phyloP scores from a whole-genome alignment of 2,329 filamentous ascomycete species.

The Colletotrichum sp. region DNA sequence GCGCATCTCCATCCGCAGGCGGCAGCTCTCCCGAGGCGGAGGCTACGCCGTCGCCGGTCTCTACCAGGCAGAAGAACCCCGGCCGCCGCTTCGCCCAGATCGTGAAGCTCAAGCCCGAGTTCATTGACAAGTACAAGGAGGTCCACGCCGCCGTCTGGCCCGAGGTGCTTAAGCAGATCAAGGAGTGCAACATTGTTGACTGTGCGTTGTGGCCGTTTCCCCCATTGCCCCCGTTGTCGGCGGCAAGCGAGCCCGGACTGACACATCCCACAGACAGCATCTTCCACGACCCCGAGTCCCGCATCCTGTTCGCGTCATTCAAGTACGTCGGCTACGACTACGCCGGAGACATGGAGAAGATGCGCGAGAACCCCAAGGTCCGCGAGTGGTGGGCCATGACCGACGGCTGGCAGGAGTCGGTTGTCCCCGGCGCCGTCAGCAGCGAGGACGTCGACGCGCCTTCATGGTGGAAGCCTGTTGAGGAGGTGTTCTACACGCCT shows the following conservation, averaged over 20 bases:
- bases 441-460: slow-evolving; percentile 61
- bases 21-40: slow-evolving; percentile 12
- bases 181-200: slow-evolving; percentile 75
- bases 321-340: slow-evolving; percentile 80
- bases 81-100: slow-evolving; percentile 72
- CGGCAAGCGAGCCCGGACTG: background rate
- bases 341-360: slow-evolving; percentile 76
- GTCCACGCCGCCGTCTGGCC: slow-evolving; percentile 79
- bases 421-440: slow-evolving; percentile 64
- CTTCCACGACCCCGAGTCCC: slow-evolving; percentile 67
- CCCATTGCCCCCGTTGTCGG: background rate
- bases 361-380: slow-evolving; percentile 75
- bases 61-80: slow-evolving; percentile 38
- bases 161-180: slow-evolving; percentile 77
- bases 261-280: slow-evolving; percentile 64
- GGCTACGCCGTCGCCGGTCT: background rate
- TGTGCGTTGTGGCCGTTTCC: slow-evolving; percentile 50
- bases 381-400: slow-evolving; percentile 84
- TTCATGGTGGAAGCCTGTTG: slow-evolving; percentile 72
- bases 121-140: slow-evolving; percentile 72
- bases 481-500: slow-evolving; percentile 71
- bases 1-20: slow-evolving; percentile 1
- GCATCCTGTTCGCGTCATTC: slow-evolving; percentile 76
- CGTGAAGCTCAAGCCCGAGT: slow-evolving; percentile 72
- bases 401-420: slow-evolving; percentile 73